Percentiles rank a stretch among this genome's conserved stretches.
phyloP scores from a whole-genome alignment of 2,329 filamentous ascomycete species.

The Pseudocercospora macadamiae region DNA sequence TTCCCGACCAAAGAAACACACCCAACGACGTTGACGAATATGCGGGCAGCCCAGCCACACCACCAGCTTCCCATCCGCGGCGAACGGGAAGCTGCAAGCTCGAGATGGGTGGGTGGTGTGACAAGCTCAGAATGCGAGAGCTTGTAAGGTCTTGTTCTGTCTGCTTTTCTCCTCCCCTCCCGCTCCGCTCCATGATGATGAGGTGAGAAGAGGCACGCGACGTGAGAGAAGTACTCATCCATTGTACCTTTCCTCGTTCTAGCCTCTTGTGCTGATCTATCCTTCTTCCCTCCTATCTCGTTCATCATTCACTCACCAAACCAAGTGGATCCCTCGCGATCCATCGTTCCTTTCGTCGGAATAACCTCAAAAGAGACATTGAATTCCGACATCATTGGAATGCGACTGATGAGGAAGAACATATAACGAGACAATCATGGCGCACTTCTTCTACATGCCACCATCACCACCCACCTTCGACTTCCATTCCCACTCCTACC shows the following conservation, averaged over 20 bases:
- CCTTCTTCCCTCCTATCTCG: neutral
- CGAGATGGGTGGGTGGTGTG: too few species aligned
- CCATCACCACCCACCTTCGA: neutral
- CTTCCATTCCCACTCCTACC: neutral
- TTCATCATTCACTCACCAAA: neutral
- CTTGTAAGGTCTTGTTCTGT: neutral
- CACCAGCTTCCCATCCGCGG: neutral
- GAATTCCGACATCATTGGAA: neutral
- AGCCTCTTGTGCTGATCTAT: neutral
- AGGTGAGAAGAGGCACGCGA: slow-evolving; percentile 5
- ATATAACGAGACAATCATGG: slow-evolving; percentile 1
- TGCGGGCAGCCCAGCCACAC: slow-evolving; percentile 7
- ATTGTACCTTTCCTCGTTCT: too few species aligned
- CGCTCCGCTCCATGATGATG: neutral
- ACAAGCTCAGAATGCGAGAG: neutral
- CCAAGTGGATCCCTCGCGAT: neutral
- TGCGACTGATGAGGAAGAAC: neutral
- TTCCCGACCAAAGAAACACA: slow-evolving; percentile 2
- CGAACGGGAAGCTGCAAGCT: too few species aligned
- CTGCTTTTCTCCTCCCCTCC: too few species aligned
- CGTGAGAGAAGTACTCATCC: too few species aligned
- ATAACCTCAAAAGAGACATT: slow-evolving; percentile 37
- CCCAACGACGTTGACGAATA: neutral
- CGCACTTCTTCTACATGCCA: slow-evolving; percentile 5
- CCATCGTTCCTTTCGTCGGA: slow-evolving; percentile 38